Evolutionary conservation across 345 rosid species (phyloP).

Genomic region (Lumnitzera racemosa): DNA sequence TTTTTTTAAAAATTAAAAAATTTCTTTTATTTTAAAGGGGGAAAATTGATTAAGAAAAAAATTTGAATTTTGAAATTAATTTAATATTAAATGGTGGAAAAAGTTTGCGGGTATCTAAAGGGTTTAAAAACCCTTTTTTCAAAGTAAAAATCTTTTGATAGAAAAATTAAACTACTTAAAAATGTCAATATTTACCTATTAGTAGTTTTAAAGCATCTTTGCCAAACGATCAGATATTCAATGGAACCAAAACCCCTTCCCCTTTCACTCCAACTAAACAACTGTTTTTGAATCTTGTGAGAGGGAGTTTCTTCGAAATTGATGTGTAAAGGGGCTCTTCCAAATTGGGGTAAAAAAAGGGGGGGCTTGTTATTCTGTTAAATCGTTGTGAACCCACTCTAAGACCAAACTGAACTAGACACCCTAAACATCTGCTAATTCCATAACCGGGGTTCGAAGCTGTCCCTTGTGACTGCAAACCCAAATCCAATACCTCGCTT

Average conservation of each 20-base stretch:
- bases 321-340: constrained; percentile 29
- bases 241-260: constrained; percentile 88
- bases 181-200: constrained; percentile 40
- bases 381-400: constrained; percentile 78
- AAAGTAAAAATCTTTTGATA: too few relatives aligned
- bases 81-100: too few relatives aligned
- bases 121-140: too few relatives aligned
- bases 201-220: constrained; percentile 73
- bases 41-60: too few relatives aligned
- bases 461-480: constrained; percentile 80
- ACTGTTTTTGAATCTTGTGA: constrained; percentile 70
- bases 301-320: constrained; percentile 27
- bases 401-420: constrained; percentile 76
- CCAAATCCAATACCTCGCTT: constrained; percentile 57
- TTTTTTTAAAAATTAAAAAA: too few relatives aligned
- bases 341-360: constrained; percentile 41
- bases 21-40: too few relatives aligned
- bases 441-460: constrained; percentile 89
- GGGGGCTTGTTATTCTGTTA: constrained; percentile 34
- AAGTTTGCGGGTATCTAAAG: too few relatives aligned
- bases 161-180: too few relatives aligned
- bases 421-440: constrained; percentile 86
- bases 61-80: too few relatives aligned
- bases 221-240: constrained; percentile 65
- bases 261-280: constrained; percentile 85